These are phyloP conservation scores for Exserohilum rostratum DNA, from an alignment of 2,329 filamentous ascomycete species.

Conservation along the genomic window DNA sequence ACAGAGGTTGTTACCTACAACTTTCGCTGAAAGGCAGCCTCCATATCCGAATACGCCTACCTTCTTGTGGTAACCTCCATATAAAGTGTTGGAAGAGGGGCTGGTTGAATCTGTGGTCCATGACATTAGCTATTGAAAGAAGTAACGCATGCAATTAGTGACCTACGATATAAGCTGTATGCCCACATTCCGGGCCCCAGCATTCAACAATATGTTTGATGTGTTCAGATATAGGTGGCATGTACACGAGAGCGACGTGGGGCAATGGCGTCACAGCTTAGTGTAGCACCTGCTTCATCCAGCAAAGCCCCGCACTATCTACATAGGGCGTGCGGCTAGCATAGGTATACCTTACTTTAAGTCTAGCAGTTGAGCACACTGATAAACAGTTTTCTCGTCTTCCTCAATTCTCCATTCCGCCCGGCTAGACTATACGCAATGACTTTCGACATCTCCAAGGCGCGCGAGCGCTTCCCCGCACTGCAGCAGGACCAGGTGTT, in stretches of 20 bases:
- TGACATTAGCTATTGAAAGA: neutral
- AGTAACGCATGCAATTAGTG: neutral
- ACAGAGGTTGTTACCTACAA: no score
- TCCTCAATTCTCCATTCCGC: neutral
- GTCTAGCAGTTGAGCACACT: neutral
- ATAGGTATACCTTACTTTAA: conserved; percentile 1
- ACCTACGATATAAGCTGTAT: neutral
- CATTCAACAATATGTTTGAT: neutral
- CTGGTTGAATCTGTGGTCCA: neutral
- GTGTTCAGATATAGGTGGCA: neutral
- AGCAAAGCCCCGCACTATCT: conserved; percentile 14
- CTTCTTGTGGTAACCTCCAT: no score
- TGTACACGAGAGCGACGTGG: conserved; percentile 3
- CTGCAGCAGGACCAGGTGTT: conserved; percentile 70
- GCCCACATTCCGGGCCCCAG: neutral
- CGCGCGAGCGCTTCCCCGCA: conserved; percentile 70
- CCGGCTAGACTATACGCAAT: neutral
- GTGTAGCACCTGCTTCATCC: conserved; percentile 15
- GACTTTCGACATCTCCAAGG: conserved; percentile 61
- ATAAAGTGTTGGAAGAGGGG: no score
- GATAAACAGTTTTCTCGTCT: neutral
- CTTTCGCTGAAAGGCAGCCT: no score
- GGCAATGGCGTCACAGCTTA: conserved; percentile 6
- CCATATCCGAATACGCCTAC: no score
- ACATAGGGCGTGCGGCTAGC: conserved; percentile 11